phyloP scores from a whole-genome alignment of 495 filamentous ascomycete genomes.

The Aspergillus steynii region DNA sequence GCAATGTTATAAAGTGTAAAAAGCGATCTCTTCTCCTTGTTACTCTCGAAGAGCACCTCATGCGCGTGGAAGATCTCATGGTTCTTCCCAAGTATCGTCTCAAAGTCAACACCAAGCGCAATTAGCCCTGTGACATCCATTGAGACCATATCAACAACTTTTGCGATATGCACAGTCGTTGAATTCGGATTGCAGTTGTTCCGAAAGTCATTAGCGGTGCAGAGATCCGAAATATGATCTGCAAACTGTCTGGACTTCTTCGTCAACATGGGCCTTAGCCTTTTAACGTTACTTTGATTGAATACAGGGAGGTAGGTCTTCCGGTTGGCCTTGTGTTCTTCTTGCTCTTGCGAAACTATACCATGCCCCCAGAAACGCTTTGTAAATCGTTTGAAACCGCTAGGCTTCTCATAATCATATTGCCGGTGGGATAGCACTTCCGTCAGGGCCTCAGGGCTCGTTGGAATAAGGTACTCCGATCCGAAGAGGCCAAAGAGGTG shows the following conservation, averaged over 20 bases:
- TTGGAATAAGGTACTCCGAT: neutral
- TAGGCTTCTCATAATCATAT: constrained; percentile 1
- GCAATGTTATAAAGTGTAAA: neutral
- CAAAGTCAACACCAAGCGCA: constrained; percentile 2
- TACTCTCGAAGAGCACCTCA: neutral
- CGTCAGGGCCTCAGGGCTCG: neutral
- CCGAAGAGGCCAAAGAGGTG: constrained; percentile 5
- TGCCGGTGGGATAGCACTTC: neutral
- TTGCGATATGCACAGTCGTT: neutral
- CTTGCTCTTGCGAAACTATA: constrained; percentile 4
- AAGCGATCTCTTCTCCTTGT: neutral
- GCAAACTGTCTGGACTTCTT: neutral
- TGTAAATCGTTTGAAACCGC: neutral
- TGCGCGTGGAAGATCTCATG: neutral
- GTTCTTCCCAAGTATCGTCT: neutral
- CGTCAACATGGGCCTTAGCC: constrained; percentile 1
- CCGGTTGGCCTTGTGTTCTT: constrained; percentile 2
- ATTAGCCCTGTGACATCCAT: neutral
- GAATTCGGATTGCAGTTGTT: no score
- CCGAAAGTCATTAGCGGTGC: neutral
- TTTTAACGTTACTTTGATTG: neutral
- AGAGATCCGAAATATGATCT: neutral
- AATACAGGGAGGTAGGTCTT: neutral
- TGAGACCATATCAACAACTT: neutral
- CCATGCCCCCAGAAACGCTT: neutral